Percentiles rank a stretch among this genome's conserved stretches.
Evolutionary conservation across 2,329 filamentous ascomycete genomes (phyloP).

Genomic region (Fusarium compactum): DNA sequence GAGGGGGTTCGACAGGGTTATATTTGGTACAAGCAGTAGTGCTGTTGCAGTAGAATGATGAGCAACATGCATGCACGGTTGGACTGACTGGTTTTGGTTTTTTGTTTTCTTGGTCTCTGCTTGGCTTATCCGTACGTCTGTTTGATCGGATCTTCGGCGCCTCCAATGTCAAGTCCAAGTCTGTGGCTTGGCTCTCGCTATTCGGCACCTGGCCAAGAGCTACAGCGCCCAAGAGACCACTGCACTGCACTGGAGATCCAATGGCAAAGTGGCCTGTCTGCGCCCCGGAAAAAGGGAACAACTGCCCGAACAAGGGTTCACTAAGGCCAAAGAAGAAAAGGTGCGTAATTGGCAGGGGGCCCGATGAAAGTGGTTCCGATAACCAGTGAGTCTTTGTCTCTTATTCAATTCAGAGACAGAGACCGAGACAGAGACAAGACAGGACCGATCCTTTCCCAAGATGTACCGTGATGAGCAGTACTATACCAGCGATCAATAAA

Average conservation of each 20-base stretch:
- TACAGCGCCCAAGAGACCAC: constrained; percentile 3
- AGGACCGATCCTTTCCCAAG: constrained; percentile 23
- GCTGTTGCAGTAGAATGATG: constrained; percentile 27
- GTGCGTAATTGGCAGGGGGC: constrained; percentile 25
- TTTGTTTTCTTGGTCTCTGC: constrained; percentile 18
- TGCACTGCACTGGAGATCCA: not conserved
- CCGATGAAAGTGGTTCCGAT: constrained; percentile 21
- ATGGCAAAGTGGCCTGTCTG: constrained; percentile 20
- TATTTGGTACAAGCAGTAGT: constrained; percentile 19
- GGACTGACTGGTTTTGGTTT: constrained; percentile 19
- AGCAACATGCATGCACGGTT: constrained; percentile 23
- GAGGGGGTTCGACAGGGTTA: constrained; percentile 38
- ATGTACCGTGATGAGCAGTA: not conserved
- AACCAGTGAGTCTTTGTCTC: constrained; percentile 2
- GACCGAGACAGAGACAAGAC: not conserved
- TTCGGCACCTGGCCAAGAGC: constrained; percentile 42
- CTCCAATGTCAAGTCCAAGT: constrained; percentile 19
- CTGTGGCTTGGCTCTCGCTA: constrained; percentile 41
- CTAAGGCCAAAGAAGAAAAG: constrained; percentile 3
- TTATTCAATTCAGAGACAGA: not conserved
- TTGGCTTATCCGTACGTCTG: constrained; percentile 36
- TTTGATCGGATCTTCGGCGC: constrained; percentile 46
- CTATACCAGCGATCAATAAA: not conserved
- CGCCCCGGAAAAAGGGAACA: constrained; percentile 23
- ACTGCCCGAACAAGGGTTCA: not conserved